These are phyloP conservation scores for Helichrysum umbraculigerum DNA, from an alignment of 129 eudicot species.

Conservation along the genomic window DNA sequence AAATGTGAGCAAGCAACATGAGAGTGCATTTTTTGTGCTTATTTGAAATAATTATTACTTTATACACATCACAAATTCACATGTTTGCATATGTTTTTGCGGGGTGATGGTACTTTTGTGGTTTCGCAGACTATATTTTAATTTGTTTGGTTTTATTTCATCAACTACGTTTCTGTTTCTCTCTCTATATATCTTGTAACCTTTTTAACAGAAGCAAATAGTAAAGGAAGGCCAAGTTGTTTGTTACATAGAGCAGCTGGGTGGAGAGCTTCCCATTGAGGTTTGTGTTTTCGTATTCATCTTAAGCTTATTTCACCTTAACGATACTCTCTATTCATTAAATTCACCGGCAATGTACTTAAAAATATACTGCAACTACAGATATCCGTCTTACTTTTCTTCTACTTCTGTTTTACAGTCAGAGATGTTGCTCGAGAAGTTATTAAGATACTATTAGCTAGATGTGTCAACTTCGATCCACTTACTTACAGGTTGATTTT, in stretches of 20 bases:
- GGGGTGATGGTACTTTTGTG: background rate
- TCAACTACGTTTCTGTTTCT: background rate
- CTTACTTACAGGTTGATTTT: background rate
- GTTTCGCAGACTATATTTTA: background rate
- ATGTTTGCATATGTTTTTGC: background rate
- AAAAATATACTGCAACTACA: background rate
- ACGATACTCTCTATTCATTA: background rate
- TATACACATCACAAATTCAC: background rate
- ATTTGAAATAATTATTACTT: no score
- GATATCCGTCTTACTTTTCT: background rate
- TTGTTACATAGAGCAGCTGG: conserved; percentile 92
- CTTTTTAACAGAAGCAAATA: conserved; percentile 59
- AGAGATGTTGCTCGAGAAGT: conserved; percentile 81
- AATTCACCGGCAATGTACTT: background rate
- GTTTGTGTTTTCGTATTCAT: conserved; percentile 38
- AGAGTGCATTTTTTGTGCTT: no score
- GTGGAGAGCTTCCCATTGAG: conserved; percentile 73
- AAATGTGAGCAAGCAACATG: no score
- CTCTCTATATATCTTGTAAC: conserved; percentile 9
- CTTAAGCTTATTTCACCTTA: conserved; percentile 8
- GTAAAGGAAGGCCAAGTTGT: conserved; percentile 89
- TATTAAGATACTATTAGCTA: conserved; percentile 48
- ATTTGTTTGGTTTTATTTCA: no score
- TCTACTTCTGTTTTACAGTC: conserved; percentile 40
- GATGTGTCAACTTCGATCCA: background rate